Conservation (phyloP, 768 basidiomycete species). For the Chalciporus sphaerocephalus region DNA sequence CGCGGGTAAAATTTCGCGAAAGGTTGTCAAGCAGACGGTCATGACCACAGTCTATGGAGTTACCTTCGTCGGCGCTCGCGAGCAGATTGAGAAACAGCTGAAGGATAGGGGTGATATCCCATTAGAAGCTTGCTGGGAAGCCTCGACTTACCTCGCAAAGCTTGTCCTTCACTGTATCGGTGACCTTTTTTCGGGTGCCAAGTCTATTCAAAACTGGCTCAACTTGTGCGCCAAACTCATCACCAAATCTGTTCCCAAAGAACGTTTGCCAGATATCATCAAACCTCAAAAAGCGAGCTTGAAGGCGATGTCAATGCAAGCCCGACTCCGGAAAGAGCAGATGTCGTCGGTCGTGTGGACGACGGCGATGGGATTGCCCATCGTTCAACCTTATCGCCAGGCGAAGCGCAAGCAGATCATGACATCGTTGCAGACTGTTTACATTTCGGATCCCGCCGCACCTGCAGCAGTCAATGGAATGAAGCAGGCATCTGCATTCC, state of each 20-base stretch:
- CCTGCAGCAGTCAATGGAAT: constrained; percentile 73
- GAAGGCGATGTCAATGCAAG: constrained; percentile 24
- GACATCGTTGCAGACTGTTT: constrained; percentile 83
- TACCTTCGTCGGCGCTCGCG: constrained; percentile 89
- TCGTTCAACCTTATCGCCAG: constrained; percentile 95
- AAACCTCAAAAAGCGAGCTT: constrained; percentile 8
- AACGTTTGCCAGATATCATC: constrained; percentile 51
- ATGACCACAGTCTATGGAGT: constrained; percentile 99
- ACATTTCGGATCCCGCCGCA: constrained; percentile 79
- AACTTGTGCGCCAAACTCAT: constrained; percentile 79
- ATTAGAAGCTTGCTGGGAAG: constrained; percentile 66
- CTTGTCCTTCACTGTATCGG: constrained; percentile 79
- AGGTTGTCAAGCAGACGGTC: constrained; percentile 98
- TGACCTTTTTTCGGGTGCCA: constrained; percentile 90
- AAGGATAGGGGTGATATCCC: constrained; percentile 69
- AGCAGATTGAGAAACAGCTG: constrained; percentile 90
- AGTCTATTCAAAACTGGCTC: constrained; percentile 88
- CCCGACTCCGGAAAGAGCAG: constrained; percentile 71
- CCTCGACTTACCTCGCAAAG: constrained; percentile 77
- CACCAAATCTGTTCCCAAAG: constrained; percentile 76
- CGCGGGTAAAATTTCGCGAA: constrained; percentile 76
- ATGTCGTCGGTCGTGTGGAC: constrained; percentile 98
- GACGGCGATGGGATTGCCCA: constrained; percentile 89
- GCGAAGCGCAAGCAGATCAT: constrained; percentile 73
- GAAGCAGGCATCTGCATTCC: constrained; percentile 96